phyloP scores from a whole-genome alignment of 495 filamentous ascomycete species.

The Hypomontagnella submonticulosa region DNA sequence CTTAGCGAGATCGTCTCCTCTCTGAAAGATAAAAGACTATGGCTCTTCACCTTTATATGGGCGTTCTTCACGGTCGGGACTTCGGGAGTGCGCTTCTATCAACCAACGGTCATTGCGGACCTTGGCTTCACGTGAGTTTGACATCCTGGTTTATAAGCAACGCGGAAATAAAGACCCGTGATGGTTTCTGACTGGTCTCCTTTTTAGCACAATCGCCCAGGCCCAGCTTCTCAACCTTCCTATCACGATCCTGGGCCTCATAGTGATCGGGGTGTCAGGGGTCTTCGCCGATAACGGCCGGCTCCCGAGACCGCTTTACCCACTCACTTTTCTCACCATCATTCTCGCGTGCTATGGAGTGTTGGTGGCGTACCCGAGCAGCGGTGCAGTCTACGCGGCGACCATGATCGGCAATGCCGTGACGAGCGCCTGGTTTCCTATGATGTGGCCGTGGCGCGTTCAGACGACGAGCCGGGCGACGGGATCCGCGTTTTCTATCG shows the following conservation, averaged over 20 bases:
- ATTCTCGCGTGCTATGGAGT: constrained; percentile 57
- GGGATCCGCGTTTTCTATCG: constrained; percentile 58
- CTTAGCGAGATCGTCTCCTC: constrained; percentile 48
- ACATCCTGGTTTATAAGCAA: neutral
- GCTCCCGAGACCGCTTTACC: constrained; percentile 55
- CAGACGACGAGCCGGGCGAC: constrained; percentile 57
- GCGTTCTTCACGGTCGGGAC: constrained; percentile 57
- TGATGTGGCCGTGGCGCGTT: constrained; percentile 60
- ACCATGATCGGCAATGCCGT: constrained; percentile 54
- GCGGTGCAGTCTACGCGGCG: constrained; percentile 53
- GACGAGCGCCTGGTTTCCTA: constrained; percentile 53
- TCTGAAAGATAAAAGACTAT: constrained; percentile 50
- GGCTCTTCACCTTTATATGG: constrained; percentile 55
- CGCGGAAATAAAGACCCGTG: neutral
- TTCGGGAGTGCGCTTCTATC: constrained; percentile 57
- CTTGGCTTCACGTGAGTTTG: constrained; percentile 54
- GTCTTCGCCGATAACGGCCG: constrained; percentile 55
- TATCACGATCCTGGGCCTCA: constrained; percentile 51
- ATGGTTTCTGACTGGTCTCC: constrained; percentile 6
- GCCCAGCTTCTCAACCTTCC: constrained; percentile 56
- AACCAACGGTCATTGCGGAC: constrained; percentile 57
- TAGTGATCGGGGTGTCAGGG: constrained; percentile 53
- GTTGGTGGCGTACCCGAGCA: constrained; percentile 55
- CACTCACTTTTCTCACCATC: constrained; percentile 54
- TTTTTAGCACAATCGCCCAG: constrained; percentile 49